These are phyloP conservation scores for Vaucheria bursata DNA, from an alignment of 352 stramenopile genomes.

Conservation along the genomic window DNA sequence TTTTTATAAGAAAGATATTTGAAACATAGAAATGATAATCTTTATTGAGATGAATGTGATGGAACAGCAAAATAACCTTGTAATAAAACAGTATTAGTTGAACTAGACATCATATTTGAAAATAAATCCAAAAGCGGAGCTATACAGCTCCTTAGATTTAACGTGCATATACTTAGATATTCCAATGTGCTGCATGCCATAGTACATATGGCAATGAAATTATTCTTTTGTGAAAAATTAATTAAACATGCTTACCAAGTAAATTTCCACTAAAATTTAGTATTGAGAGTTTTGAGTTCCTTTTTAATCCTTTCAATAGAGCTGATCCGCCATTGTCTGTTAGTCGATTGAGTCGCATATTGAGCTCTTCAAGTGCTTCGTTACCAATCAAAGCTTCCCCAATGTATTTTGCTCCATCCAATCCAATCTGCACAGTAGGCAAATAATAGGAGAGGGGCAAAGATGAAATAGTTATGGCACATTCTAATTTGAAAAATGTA, in stretches of 20 bases:
- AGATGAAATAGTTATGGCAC: too few species aligned
- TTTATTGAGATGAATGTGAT: too few species aligned
- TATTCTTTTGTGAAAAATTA: neutral
- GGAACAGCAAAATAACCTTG: neutral
- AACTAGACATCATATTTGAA: neutral
- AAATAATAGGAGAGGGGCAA: too few species aligned
- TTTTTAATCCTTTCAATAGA: constrained; percentile 74
- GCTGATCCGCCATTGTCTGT: constrained; percentile 75
- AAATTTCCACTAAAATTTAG: constrained; percentile 77
- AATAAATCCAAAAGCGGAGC: neutral
- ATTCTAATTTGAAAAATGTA: too few species aligned
- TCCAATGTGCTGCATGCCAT: neutral
- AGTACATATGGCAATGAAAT: neutral
- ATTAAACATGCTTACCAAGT: constrained; percentile 48
- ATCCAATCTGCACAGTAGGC: too few species aligned
- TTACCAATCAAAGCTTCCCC: constrained; percentile 78
- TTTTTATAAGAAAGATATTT: too few species aligned
- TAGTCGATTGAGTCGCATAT: constrained; percentile 77
- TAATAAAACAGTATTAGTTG: neutral
- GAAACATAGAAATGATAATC: too few species aligned
- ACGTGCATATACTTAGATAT: too few species aligned
- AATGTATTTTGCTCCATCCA: constrained; percentile 67
- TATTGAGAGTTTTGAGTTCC: constrained; percentile 73
- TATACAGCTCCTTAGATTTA: too few species aligned
- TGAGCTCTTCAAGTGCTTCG: constrained; percentile 71